Conservation (phyloP, 1,139 yeast species). For the Magnusiomyces fungicola region DNA sequence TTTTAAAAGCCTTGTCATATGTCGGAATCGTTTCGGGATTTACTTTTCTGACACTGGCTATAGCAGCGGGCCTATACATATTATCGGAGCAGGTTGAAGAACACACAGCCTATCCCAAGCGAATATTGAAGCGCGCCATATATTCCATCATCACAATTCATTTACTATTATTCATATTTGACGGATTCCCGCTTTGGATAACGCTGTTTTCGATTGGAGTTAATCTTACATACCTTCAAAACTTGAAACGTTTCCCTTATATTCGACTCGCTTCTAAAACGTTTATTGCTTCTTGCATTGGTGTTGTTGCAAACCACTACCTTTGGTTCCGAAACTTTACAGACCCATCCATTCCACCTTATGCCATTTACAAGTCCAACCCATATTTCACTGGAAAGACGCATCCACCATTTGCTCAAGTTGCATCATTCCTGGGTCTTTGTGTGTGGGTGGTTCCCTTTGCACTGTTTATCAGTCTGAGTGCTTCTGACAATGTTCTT, state of each 20-base stretch:
- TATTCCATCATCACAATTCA: conserved; percentile 49
- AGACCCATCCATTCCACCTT: conserved; percentile 49
- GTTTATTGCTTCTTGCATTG: conserved; percentile 61
- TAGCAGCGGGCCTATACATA: conserved; percentile 83
- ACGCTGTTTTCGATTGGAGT: conserved; percentile 61
- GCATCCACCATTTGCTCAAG: conserved; percentile 77
- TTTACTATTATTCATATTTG: conserved; percentile 55
- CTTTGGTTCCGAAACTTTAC: conserved; percentile 87
- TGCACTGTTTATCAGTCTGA: conserved; percentile 80
- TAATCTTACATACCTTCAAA: conserved; percentile 66
- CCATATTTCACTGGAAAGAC: conserved; percentile 42
- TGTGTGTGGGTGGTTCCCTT: conserved; percentile 94
- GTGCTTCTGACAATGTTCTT: conserved; percentile 85
- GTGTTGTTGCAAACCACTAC: conserved; percentile 75
- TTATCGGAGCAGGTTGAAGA: conserved; percentile 91
- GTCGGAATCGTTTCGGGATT: conserved; percentile 73
- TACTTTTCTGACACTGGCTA: conserved; percentile 57
- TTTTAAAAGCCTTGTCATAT: conserved; percentile 43
- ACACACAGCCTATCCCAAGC: conserved; percentile 76
- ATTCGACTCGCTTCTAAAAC: conserved; percentile 63
- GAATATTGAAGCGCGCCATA: conserved; percentile 57
- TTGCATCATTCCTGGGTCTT: conserved; percentile 88
- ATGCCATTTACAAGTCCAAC: conserved; percentile 28
- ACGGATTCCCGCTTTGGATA: conserved; percentile 67
- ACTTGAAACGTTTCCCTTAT: conserved; percentile 74